Evolutionary conservation across 371 early-diverging fungal species (phyloP), one percentile per base, ranked within the genome.

Genomic region (Mortierella sp.): DNA sequence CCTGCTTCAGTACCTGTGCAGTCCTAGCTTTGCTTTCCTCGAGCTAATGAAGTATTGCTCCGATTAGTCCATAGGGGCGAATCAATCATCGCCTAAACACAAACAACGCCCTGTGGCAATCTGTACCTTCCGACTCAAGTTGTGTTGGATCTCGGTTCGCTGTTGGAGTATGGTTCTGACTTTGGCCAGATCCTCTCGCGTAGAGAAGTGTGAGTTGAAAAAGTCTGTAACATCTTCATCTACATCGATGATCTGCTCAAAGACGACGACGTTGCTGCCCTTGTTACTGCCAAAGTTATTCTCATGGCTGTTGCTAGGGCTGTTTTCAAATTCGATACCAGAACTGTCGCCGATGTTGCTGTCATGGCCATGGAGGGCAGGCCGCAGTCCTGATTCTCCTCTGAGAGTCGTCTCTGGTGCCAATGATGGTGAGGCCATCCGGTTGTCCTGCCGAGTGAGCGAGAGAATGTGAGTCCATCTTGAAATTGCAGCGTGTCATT

Each of bases 151-250:
- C 3, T 54, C 31, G 10, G 45, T 24, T 22, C 68, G 76, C 25
- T 74, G 37, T 49, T 57, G 60, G 0, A 68, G 69, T 21, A 56
- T 27, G 9, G 19, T 7, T 34, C 64, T 63, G 54, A 74, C 50
- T 31, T 63, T 67, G 52, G 31, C 57, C 1, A 74, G 65, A 61
- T 68, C 69, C 27, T 74, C 56, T 8, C 61, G 48, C 37, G 64
- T 54, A 22, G 60, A 17, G 50, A 74, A 74, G 29, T 50, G 68
- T 31, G 64, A 43, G 64, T 67, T 40, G 53, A 74, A 74, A 57
- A 63, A 74, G 76, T 68, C 68, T 29, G 60, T 44, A 3, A 74
- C 69, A 37, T 74, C 76, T n/a, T 74, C 76, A 31, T 74, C 65
- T 13, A 74, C 76, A 39, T 67, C 53, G 50, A 68, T 67, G 60